phyloP scores from a whole-genome alignment of 2,329 filamentous ascomycete genomes.

The Aplosporella prunicola region DNA sequence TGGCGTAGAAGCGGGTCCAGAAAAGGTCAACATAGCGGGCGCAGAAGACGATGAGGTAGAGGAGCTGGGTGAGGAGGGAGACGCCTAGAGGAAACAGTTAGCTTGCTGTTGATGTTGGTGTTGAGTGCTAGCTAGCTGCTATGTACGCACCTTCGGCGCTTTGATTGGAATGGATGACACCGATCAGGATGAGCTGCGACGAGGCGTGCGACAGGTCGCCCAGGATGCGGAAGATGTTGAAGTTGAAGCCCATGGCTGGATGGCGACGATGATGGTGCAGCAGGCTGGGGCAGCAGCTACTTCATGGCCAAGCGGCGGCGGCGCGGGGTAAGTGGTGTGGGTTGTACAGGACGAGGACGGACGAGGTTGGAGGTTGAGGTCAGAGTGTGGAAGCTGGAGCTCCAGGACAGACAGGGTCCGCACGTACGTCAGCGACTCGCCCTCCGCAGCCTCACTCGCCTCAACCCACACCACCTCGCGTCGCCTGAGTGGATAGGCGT shows the following conservation, averaged over 20 bases:
- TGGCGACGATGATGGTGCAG: too few species aligned
- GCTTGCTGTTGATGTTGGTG: too few species aligned
- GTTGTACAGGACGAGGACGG: too few species aligned
- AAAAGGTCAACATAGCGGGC: slow-evolving; percentile 83
- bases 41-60: slow-evolving; percentile 79
- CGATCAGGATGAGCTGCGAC: slow-evolving; percentile 85
- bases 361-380: too few species aligned
- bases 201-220: slow-evolving; percentile 77
- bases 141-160: slow-evolving; percentile 68
- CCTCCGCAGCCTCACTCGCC: too few species aligned
- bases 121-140: slow-evolving; percentile 2
- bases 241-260: slow-evolving; percentile 22
- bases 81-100: slow-evolving; percentile 55
- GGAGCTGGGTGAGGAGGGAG: slow-evolving; percentile 79
- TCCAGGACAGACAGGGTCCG: too few species aligned
- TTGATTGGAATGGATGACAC: slow-evolving; percentile 77
- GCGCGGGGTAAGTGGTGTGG: neutral
- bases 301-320: too few species aligned
- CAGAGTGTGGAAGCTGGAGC: slow-evolving; percentile 1
- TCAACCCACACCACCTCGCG: too few species aligned
- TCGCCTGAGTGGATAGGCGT: too few species aligned
- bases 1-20: slow-evolving; percentile 28
- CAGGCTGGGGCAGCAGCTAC: too few species aligned
- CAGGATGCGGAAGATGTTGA: slow-evolving; percentile 59
- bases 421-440: too few species aligned